Evolutionary conservation across 129 eudicot species (phyloP), one percentile per base, ranked within the genome.

Genomic region (Lonicera japonica): DNA sequence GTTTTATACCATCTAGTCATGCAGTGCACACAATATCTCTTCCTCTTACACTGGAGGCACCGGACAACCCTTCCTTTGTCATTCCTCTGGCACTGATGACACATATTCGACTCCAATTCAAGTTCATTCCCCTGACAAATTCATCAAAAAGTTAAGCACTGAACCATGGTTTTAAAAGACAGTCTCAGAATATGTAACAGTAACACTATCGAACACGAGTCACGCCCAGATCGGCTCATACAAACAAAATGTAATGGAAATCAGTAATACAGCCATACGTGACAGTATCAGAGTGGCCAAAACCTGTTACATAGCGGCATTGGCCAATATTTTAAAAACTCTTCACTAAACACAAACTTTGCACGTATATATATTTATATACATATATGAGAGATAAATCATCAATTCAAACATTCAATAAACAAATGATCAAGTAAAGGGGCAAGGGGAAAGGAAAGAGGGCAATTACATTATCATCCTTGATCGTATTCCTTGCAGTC

Each of bases 31-130:
- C 97, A 90, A 63, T 70, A 90, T 58, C 97, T 79, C 74, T 86
- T 86, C 5, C 70, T 24, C 1, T 24, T 45, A 60, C 97, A 90
- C 3, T 56, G 67, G 19, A 50, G 61, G 64, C 97, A 87, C 19
- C 70, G 67, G 20, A 90, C 94, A 72, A 87, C 90, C 14, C 72
- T 36, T 17, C 95, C 97, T 61, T 82, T 91, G 57, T 86, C 97
- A 55, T 81, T 86, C 85, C 97, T 86, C 70, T 83, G 79, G 75
- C 97, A 91, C 75, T 87, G 97, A 74, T 87, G 97, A 48, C 97
- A 87, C 87, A 76, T 81, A 25, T 40, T 67, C 0, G 82, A 77
- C 13, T 24, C n/a, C n/a, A n/a, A n/a, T n/a, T n/a, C 61, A 29
- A 54, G 21, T 22, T 16, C 5, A 13, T 58, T 56, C 29, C 82